Percentiles rank a stretch among this genome's conserved stretches.
Conservation (phyloP, 1,284 basidiomycete genomes). For the Chalciporus piperatoides region DNA sequence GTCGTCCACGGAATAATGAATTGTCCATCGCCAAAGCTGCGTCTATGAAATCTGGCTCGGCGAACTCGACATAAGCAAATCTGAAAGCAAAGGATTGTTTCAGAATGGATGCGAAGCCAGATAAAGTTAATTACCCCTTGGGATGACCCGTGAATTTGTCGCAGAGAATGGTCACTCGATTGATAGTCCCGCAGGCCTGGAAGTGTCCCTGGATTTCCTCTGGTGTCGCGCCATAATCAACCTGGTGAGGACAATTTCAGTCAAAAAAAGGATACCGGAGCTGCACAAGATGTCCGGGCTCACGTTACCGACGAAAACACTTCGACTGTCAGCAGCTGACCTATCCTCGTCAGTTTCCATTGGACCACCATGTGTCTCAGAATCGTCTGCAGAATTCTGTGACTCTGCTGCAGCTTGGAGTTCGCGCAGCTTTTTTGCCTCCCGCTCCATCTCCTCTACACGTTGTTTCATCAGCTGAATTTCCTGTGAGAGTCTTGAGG, state of each 20-base stretch:
- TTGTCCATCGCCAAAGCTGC: conserved; percentile 96
- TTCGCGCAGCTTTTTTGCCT: conserved; percentile 85
- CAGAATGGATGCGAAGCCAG: conserved; percentile 3
- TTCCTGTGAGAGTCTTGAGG: conserved; percentile 46
- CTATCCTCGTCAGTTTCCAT: conserved; percentile 78
- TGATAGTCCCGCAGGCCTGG: conserved; percentile 96
- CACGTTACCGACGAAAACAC: conserved; percentile 97
- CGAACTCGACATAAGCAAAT: conserved; percentile 98
- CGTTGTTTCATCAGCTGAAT: conserved; percentile 89
- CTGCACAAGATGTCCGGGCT: conserved; percentile 34
- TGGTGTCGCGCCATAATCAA: conserved; percentile 96
- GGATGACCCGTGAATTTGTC: conserved; percentile 99
- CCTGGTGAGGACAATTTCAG: conserved; percentile 47
- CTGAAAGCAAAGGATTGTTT: conserved; percentile 40
- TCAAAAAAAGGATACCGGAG: conserved; percentile 7
- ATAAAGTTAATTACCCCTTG: conserved; percentile 72
- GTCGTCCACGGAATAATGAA: conserved; percentile 87
- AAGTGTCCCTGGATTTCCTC: conserved; percentile 99
- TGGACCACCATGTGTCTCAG: conserved; percentile 40
- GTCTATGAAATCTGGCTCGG: conserved; percentile 90
- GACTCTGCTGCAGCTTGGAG: conserved; percentile 86
- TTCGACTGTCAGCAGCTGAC: conserved; percentile 79
- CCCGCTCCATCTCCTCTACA: conserved; percentile 89
- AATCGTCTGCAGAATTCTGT: conserved; percentile 41
- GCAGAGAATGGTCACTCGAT: conserved; percentile 98